Conservation (phyloP, 768 basidiomycete species). For the Lactarius trivialis region DNA sequence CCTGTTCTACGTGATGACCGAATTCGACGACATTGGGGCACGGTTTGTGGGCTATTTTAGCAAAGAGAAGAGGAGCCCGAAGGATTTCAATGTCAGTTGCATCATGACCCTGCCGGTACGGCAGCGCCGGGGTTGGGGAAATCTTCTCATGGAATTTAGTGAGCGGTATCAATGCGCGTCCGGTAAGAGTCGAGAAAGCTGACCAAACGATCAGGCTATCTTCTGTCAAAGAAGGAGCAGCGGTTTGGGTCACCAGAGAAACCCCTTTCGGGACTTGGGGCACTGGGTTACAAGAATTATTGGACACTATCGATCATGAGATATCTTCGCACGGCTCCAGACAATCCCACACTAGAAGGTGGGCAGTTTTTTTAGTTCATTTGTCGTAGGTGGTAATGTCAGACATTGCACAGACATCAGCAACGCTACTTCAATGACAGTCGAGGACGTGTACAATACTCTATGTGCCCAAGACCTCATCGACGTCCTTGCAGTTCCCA, state of each 20-base stretch:
- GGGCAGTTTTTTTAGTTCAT: slow-evolving; percentile 25
- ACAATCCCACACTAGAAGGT: slow-evolving; percentile 71
- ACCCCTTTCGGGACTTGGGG: slow-evolving; percentile 87
- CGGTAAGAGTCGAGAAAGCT: slow-evolving; percentile 1
- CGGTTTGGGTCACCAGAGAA: slow-evolving; percentile 91
- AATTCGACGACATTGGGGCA: slow-evolving; percentile 81
- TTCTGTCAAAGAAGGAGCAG: slow-evolving; percentile 92
- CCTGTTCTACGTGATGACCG: slow-evolving; percentile 96
- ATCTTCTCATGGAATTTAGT: slow-evolving; percentile 98
- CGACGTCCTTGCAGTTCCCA: slow-evolving; percentile 42
- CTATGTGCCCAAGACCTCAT: slow-evolving; percentile 76
- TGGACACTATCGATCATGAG: slow-evolving; percentile 88
- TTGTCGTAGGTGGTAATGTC: slow-evolving; percentile 21
- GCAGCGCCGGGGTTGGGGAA: slow-evolving; percentile 95
- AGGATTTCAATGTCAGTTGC: slow-evolving; percentile 96
- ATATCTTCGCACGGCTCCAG: slow-evolving; percentile 58
- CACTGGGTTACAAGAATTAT: slow-evolving; percentile 90
- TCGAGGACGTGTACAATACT: slow-evolving; percentile 78
- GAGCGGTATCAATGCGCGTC: slow-evolving; percentile 32
- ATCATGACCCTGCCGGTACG: slow-evolving; percentile 98
- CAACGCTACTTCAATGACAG: slow-evolving; percentile 79
- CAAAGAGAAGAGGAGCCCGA: slow-evolving; percentile 95
- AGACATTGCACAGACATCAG: slow-evolving; percentile 59
- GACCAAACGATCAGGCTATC: slow-evolving; percentile 58
- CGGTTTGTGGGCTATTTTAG: slow-evolving; percentile 98